Base-by-base conservation (phyloP, 371 early-diverging fungal species). In the Fennellomyces sp. region DNA sequence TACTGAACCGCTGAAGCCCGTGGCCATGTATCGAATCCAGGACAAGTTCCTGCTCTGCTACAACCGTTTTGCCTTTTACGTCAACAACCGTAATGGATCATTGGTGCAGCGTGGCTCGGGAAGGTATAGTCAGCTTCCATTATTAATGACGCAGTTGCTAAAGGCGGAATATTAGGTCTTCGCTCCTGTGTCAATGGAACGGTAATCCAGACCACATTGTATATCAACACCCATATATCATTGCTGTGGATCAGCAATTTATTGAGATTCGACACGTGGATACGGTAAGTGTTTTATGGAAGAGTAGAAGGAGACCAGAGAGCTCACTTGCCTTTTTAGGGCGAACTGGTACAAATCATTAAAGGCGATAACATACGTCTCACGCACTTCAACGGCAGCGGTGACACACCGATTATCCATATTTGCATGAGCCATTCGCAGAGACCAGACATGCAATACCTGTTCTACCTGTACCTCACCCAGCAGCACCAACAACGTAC, bases 21-120 rank as follows among this genome's bases (percentile, higher is more conserved):
- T 96, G 42, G 88, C 92, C 17, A 87, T 97, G 67, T 96, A 92
- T 73, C 85, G 94, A 38, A 84, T 94, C 25, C 73, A 70, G 30
- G 85, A 89, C 48, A 77, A 72, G 42, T 80, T 94, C 69, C 69
- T 97, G 52, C 80, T 96, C 35, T 96, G 96, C 67, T 97, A 95
- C 72, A 91, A 94, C 38, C 93, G 93, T 60, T 94, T 94, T 80
- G 94, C 90, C 1, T 96, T 97, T 67, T 95, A 89, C 63, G 94
- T 97, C 42, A 90, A 96, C 72, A 90, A 91, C 61, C 73, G 76
- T 31, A 73, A 73, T 54, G 81, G 81, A 7, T 75, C 78, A 23
- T 30, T 80, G 21, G 80, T 76, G 5, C 64, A 60, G 21, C 67
- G 73, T 27, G 72, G 73, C 35, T 49, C 73, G 28, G 69, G 68